A percentile compares a stretch with the other conserved stretches of the same genome.
Conservation (phyloP, 306 rosid species). For the Sicyos edulis region DNA sequence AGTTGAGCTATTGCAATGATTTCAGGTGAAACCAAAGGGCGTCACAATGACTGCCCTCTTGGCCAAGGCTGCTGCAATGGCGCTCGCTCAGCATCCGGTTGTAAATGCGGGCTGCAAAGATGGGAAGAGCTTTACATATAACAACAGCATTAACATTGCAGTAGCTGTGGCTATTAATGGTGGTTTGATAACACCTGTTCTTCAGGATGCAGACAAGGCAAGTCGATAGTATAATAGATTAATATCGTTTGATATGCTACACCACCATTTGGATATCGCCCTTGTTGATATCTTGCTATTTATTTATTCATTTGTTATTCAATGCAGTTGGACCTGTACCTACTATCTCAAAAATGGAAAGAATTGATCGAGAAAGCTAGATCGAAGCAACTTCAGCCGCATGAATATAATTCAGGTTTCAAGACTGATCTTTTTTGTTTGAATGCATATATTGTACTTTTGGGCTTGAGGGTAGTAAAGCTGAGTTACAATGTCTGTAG, state of each 20-base stretch:
- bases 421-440: constrained; percentile 11
- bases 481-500: constrained; percentile 26
- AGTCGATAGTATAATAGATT: neutral
- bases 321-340: constrained; percentile 79
- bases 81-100: constrained; percentile 74
- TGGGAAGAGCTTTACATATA: constrained; percentile 65
- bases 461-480: neutral
- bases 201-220: constrained; percentile 88
- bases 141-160: constrained; percentile 57
- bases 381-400: constrained; percentile 85
- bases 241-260: neutral
- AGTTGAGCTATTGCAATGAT: constrained; percentile 20
- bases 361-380: constrained; percentile 82
- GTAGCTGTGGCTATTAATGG: constrained; percentile 84
- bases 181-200: constrained; percentile 84
- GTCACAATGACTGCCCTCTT: constrained; percentile 90
- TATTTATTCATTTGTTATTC: constrained; percentile 10
- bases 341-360: constrained; percentile 85
- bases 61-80: constrained; percentile 81
- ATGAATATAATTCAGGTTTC: constrained; percentile 77
- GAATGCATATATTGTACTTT: constrained; percentile 1
- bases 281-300: constrained; percentile 5
- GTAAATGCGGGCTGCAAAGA: constrained; percentile 76
- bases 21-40: constrained; percentile 80
- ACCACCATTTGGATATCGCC: neutral